Base-by-base conservation (phyloP, 768 basidiomycete species). In the Boletus vinaceobasis region DNA sequence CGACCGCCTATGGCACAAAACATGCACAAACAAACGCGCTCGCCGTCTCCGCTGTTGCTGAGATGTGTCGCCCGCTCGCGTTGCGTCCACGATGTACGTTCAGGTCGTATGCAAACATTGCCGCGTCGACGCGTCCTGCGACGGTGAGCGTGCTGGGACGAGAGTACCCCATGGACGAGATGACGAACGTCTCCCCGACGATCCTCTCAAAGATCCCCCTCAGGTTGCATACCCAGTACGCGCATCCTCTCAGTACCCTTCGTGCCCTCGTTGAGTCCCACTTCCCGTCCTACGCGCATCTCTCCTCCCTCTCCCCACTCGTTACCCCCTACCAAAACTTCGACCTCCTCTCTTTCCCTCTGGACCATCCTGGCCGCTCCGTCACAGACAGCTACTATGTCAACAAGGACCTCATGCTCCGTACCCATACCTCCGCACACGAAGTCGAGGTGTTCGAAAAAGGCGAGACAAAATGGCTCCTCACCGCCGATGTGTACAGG, bases 371-470 rank as follows among this genome's bases (percentile, higher is more conserved):
- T 1, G 96, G 97, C 17, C 84, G 97, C 56, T 79, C 88, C 23
- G 77, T 84, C 43, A 91, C 90, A 40, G 97, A 99, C 75, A 91
- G 88, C 65, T 99, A 99, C 78, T 99, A 99, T 73, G 78, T 97
- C 67, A 98, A 98, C 75, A 81, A 79, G 63, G 76, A 85, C 63
- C 77, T 87, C 65, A 93, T 99, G 92, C 83, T 99, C 36, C 87
- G 97, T 39, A 98, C 97, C 0, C 97, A 99, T 70, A 98, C 97
- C 1, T 93, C 90, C n/a, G 93, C 97, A 5, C 97, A 99, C 69
- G 96, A 99, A 74, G 90, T 98, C 32, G 94, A 97, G 56, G 85
- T 86, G 7, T 98, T 97, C 70, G 72, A 80, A 32, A 74, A 76
- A 42, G 91, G 91, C 6, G 77, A 87, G 59, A 84, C 87, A 21